These are phyloP conservation scores for Venturia nashicola DNA, from an alignment of 2,329 filamentous ascomycete species.

Conservation along the genomic window DNA sequence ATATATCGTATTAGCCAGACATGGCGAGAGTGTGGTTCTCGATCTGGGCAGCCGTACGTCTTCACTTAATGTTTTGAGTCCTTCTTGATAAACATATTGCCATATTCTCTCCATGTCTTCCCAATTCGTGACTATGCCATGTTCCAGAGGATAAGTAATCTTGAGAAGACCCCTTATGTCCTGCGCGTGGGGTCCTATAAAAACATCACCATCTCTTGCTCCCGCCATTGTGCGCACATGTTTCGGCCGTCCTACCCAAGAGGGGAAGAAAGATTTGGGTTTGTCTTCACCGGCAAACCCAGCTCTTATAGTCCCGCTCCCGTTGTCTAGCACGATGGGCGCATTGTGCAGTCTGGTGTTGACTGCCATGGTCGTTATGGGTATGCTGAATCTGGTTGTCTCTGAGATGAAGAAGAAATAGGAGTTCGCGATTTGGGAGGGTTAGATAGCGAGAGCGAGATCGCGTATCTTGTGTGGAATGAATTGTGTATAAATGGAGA, in stretches of 20 bases:
- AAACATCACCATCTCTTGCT: slow-evolving; percentile 89
- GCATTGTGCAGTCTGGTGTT: slow-evolving; percentile 76
- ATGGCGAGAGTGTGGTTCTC: slow-evolving; percentile 4
- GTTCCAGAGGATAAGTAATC: slow-evolving; percentile 90
- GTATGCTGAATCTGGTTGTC: neutral
- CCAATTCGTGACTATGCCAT: slow-evolving; percentile 98
- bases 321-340: slow-evolving; percentile 97
- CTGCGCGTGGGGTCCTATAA: slow-evolving; percentile 86
- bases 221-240: slow-evolving; percentile 92
- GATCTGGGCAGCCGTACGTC: slow-evolving; percentile 47
- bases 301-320: slow-evolving; percentile 91
- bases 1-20: slow-evolving; percentile 5
- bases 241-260: slow-evolving; percentile 92
- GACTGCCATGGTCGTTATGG: slow-evolving; percentile 5
- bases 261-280: slow-evolving; percentile 94
- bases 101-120: slow-evolving; percentile 99
- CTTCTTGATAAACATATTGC: slow-evolving; percentile 94
- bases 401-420: neutral
- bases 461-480: neutral
- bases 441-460: too few relatives aligned
- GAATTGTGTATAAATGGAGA: neutral
- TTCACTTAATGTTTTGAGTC: slow-evolving; percentile 91
- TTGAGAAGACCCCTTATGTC: slow-evolving; percentile 87
- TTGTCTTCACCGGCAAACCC: slow-evolving; percentile 94
- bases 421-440: neutral